Evolutionary conservation across 345 rosid species (phyloP), one percentile per base, ranked within the genome.

Genomic region (Bruguiera sexangula): DNA sequence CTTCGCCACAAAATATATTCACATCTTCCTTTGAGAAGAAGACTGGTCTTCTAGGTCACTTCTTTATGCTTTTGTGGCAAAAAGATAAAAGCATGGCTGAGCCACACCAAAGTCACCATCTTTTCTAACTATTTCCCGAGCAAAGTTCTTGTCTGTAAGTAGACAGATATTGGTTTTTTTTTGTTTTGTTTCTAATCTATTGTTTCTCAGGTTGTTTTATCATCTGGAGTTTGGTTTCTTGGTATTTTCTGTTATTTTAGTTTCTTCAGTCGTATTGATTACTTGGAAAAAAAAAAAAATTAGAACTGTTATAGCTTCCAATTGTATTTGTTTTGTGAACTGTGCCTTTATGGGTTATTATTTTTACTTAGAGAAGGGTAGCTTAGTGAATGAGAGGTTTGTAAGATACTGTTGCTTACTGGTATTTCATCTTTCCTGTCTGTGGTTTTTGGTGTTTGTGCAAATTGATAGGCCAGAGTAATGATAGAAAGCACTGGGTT

Each of bases 61-160:
- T 43, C 50, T 56, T 60, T 52, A 8, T 11, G 2, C 50, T 15
- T 16, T 55, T 56, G 10, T 15, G 3, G 60, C 29, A 24, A 22
- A 46, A 32, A 29, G 36, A 19, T 43, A 43, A 53, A 30, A 36
- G 18, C 30, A 13, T 16, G 39, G 22, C 51, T 24, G n/a, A 70
- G 60, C 66, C 58, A 58, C 36, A 60, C 58, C 66, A n/a, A 69
- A 73, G 36, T 62, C 57, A 1, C 63, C 6, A 24, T 32, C 56
- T 75, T 59, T 65, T 19, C 13, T 27, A 24, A 57, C 58, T 18
- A 50, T 37, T 24, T 56, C 24, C 30, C 22, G 3, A 51, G 63
- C 39, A 26, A 63, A 61, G 39, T 61, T 20, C 22, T 60, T 54
- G 34, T 43, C 31, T 31, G 50, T 32, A 60, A 69, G 63, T 65